Percentiles rank a stretch among this genome's conserved stretches.
These are phyloP conservation scores for Orbilia oligospora DNA, from an alignment of 2,329 filamentous ascomycete species.

Conservation along the genomic window DNA sequence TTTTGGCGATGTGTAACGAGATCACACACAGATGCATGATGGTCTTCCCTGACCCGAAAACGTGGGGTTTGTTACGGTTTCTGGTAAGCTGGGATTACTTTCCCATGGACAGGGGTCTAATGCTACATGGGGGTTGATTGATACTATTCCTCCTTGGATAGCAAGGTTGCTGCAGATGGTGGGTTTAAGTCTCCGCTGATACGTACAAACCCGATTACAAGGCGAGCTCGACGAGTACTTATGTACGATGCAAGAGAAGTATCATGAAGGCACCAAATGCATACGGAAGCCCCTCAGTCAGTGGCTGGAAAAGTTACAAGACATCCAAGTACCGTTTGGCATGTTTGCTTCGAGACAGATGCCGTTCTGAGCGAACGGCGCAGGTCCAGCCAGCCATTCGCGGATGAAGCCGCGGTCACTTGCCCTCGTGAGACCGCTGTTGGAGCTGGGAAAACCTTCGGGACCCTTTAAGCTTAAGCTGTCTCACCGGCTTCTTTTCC, in stretches of 20 bases:
- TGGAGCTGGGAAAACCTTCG: slow-evolving; percentile 38
- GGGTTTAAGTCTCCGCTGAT: slow-evolving; percentile 23
- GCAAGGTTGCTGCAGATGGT: background rate
- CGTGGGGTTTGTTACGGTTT: slow-evolving; percentile 36
- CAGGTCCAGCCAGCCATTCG: slow-evolving; percentile 15
- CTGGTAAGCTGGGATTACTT: slow-evolving; percentile 22
- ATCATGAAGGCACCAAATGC: slow-evolving; percentile 1
- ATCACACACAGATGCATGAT: slow-evolving; percentile 20
- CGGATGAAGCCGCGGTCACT: slow-evolving; percentile 14
- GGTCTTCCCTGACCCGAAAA: slow-evolving; percentile 21
- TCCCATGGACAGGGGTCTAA: background rate
- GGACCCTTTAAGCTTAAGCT: slow-evolving; percentile 44
- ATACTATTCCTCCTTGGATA: slow-evolving; percentile 21
- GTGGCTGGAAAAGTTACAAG: slow-evolving; percentile 5
- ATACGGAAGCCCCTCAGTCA: background rate
- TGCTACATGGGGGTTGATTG: slow-evolving; percentile 14
- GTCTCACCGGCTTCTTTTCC: slow-evolving; percentile 29
- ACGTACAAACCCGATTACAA: background rate
- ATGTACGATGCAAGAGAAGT: slow-evolving; percentile 21
- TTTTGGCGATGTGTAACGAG: slow-evolving; percentile 35
- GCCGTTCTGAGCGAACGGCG: slow-evolving; percentile 6
- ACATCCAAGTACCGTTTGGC: background rate
- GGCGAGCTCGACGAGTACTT: background rate
- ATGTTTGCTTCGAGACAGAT: slow-evolving; percentile 26
- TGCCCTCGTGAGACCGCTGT: slow-evolving; percentile 36